phyloP scores from a whole-genome alignment of 176 grass and related monocot species.

The Dendrocalamus sinicus region DNA sequence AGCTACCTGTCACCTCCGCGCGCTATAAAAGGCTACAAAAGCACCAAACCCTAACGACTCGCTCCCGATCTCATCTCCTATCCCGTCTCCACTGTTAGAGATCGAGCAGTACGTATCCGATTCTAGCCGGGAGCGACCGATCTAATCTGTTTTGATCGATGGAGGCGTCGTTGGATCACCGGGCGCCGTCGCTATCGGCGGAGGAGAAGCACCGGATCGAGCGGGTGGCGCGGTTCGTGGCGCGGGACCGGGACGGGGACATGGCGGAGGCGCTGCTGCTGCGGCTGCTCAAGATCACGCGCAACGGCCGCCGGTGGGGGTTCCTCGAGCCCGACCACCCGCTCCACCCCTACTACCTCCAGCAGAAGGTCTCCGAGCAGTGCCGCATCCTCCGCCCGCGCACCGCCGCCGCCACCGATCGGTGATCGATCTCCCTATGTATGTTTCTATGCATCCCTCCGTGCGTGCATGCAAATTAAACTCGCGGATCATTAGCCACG shows the following conservation, averaged over 20 bases:
- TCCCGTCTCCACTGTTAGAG: not conserved
- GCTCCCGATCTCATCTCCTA: not conserved
- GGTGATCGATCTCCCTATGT: conserved; percentile 9
- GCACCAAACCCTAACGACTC: conserved; percentile 6
- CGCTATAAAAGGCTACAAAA: conserved; percentile 31
- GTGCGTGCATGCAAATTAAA: not conserved
- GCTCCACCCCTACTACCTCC: conserved; percentile 73
- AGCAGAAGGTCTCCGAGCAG: conserved; percentile 78
- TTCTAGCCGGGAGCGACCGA: not conserved
- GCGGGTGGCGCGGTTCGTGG: conserved; percentile 68
- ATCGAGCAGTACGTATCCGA: not conserved
- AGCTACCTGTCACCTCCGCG: not conserved
- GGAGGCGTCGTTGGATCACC: conserved; percentile 44
- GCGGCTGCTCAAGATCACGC: conserved; percentile 64
- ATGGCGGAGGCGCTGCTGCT: conserved; percentile 61
- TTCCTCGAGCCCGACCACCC: conserved; percentile 73
- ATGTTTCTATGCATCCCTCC: not conserved
- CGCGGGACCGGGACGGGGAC: conserved; percentile 63
- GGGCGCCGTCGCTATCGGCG: conserved; percentile 42
- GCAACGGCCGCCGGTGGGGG: conserved; percentile 71
- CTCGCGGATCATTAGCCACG: not conserved
- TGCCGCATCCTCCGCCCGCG: conserved; percentile 70
- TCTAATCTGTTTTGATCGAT: not conserved
- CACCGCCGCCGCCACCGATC: conserved; percentile 14
- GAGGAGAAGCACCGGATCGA: conserved; percentile 77